Percentiles rank a stretch among this genome's conserved stretches.
phyloP scores from a whole-genome alignment of 2,329 filamentous ascomycete genomes.

The Rhynchosporium graminicola region DNA sequence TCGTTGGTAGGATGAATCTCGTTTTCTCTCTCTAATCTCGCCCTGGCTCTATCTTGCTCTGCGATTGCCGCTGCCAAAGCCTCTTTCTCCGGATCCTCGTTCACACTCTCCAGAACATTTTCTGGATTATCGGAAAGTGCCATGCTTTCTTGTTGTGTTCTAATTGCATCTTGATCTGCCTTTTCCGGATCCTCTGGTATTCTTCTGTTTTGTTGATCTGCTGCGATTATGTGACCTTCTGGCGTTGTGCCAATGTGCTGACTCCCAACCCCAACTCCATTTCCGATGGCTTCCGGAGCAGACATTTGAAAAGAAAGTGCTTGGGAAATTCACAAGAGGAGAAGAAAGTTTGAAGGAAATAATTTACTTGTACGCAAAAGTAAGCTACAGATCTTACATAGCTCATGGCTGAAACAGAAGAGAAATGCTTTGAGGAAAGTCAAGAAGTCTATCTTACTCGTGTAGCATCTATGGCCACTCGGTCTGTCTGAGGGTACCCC shows the following conservation, averaged over 20 bases:
- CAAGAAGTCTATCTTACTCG: constrained; percentile 8
- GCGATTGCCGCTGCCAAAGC: neutral
- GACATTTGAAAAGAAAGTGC: constrained; percentile 5
- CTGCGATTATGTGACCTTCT: neutral
- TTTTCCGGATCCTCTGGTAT: constrained; percentile 1
- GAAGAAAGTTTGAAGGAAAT: neutral
- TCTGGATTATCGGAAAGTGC: neutral
- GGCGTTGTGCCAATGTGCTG: neutral
- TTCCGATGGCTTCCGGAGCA: constrained; percentile 7
- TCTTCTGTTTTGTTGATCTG: constrained; percentile 1
- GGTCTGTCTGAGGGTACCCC: neutral
- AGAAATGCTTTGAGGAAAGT: constrained; percentile 8
- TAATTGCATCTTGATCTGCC: neutral
- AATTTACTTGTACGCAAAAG: neutral
- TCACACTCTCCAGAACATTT: neutral
- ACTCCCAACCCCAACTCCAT: neutral
- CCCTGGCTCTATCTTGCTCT: neutral
- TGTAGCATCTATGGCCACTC: constrained; percentile 1
- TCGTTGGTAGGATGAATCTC: constrained; percentile 1
- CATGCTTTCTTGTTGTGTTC: neutral
- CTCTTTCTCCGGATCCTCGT: constrained; percentile 13
- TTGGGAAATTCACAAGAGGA: neutral
- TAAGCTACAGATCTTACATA: neutral
- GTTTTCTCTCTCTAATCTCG: constrained; percentile 10
- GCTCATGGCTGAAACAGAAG: constrained; percentile 2